Evolutionary conservation across 768 basidiomycete species (phyloP), one percentile per base, ranked within the genome.

Genomic region (Russula virescens): DNA sequence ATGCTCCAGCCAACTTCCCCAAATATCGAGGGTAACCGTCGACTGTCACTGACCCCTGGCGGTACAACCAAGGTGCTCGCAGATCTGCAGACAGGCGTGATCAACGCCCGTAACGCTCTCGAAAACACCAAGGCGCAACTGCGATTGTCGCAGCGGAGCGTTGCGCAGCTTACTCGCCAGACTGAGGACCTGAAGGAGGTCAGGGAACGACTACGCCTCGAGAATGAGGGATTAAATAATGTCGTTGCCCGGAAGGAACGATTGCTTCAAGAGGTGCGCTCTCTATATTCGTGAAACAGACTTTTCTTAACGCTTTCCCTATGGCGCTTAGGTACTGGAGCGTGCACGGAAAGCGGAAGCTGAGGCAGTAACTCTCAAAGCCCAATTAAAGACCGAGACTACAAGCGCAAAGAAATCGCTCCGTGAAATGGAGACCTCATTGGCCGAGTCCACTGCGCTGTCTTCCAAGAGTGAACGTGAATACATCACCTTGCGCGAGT

Each of bases 181-280:
- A 88, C 87, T 26, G 93, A 94, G 72, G 93, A 95, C 72, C 72
- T 94, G 71, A 94, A 93, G 72, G 93, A 94, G 72, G 87, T 84
- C 3, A 79, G 91, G 66, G 93, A 95, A 73, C 78, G 93, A 52
- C 74, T 94, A 65, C 74, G 91, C 60, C 70, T 91, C 54, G 93
- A 95, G 75, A 94, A 92, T 68, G 93, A 94, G 71, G 88, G 88
- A 3, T 73, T 94, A 67, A 92, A 92, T 69, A 91, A 91, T 65
- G 91, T 94, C 19, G 88, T 95, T 25, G 83, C 90, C 31, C 79
- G 93, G 62, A 94, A 94, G 72, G 93, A 95, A 75, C 79, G 93
- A 65, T 68, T 94, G 58, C 73, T 93, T 64, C 93, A 94, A 74
- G 93, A 95, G 79, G 89, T 89, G 65, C 60, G 77, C 68, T 23